Conservation (phyloP, 2,329 filamentous ascomycete species). For the Colletotrichum paranaense region DNA sequence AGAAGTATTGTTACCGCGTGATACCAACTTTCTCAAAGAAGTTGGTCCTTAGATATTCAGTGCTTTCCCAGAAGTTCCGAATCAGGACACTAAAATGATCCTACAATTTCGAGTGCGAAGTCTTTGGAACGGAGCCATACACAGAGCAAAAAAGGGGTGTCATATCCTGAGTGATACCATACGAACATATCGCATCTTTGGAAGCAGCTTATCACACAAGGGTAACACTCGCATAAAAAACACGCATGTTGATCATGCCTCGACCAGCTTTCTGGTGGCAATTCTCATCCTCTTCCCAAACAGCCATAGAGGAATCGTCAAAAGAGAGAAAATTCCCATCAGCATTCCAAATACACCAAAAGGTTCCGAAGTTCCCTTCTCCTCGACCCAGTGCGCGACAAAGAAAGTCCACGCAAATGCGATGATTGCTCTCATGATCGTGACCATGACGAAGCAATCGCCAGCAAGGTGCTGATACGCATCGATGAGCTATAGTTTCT, state of each 20-base stretch:
- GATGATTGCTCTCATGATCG: conserved; percentile 59
- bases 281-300: conserved; percentile 51
- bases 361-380: conserved; percentile 55
- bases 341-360: conserved; percentile 65
- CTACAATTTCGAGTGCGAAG: neutral
- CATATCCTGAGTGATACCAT: neutral
- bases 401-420: conserved; percentile 67
- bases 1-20: too few relatives aligned
- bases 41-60: neutral
- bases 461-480: conserved; percentile 57
- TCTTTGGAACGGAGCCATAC: neutral
- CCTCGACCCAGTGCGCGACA: conserved; percentile 57
- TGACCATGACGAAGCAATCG: conserved; percentile 66
- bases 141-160: neutral
- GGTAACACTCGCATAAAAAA: neutral
- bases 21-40: neutral
- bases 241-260: neutral
- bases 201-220: neutral
- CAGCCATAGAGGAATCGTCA: conserved; percentile 48
- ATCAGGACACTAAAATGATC: neutral
- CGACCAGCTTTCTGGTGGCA: conserved; percentile 40
- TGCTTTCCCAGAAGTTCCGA: neutral
- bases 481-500: conserved; percentile 57
- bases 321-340: conserved; percentile 58
- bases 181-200: too few relatives aligned